These are phyloP conservation scores for Nicotiana attenuata DNA, from an alignment of 257 asterid genomes.

Conservation along the genomic window DNA sequence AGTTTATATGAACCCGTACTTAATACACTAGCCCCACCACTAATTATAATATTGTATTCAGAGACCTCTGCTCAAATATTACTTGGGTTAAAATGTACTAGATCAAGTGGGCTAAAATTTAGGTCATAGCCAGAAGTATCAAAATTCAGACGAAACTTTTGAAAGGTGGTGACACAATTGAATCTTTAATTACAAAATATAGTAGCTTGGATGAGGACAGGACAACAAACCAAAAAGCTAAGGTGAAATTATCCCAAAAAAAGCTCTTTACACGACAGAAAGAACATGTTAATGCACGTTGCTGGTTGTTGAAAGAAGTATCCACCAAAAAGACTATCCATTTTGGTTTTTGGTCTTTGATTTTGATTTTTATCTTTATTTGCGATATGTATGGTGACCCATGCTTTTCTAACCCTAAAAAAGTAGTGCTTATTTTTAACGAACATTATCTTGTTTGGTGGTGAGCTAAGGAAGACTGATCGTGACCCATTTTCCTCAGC, in stretches of 20 bases:
- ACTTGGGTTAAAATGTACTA: too few species aligned
- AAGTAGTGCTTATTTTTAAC: constrained; percentile 13
- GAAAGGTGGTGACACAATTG: background rate
- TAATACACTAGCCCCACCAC: too few species aligned
- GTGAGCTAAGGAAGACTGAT: constrained; percentile 14
- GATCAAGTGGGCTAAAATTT: too few species aligned
- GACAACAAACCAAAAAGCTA: background rate
- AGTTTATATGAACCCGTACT: too few species aligned
- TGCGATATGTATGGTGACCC: constrained; percentile 19
- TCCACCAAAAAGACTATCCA: background rate
- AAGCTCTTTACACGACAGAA: constrained; percentile 29
- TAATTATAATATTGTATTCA: too few species aligned
- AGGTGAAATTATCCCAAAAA: background rate
- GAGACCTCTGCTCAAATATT: too few species aligned
- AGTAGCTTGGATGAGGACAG: background rate
- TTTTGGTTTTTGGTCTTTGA: background rate
- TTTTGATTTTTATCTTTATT: constrained; percentile 7
- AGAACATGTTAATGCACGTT: constrained; percentile 26
- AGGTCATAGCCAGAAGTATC: background rate
- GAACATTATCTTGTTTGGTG: constrained; percentile 19
- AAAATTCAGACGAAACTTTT: background rate
- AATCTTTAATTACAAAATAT: background rate
- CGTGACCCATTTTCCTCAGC: background rate
- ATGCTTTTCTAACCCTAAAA: constrained; percentile 8
- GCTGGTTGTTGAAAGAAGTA: constrained; percentile 13